A percentile compares a stretch with the other conserved stretches of the same genome.
Conservation (phyloP, 2,329 filamentous ascomycete genomes). For the Teratosphaeria pseudoeucalypti region DNA sequence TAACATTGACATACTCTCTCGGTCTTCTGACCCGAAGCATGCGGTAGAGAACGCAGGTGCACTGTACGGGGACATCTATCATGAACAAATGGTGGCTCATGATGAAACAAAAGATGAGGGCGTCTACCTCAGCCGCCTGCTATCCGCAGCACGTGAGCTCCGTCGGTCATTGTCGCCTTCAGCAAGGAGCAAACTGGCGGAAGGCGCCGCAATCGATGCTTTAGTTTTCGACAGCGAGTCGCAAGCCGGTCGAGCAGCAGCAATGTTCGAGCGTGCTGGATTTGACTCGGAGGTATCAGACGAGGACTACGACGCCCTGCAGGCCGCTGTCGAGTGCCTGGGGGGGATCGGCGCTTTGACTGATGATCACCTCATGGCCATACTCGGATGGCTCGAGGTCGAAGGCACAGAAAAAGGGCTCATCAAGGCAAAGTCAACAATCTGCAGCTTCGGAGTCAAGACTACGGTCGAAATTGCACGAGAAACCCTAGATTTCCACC, state of each 20-base stretch:
- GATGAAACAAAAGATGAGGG: background rate
- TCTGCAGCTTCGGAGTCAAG: constrained; percentile 68
- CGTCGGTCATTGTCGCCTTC: constrained; percentile 12
- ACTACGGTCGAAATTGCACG: constrained; percentile 66
- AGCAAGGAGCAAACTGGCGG: constrained; percentile 31
- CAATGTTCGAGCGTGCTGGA: constrained; percentile 67
- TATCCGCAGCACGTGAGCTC: constrained; percentile 15
- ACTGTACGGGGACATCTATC: constrained; percentile 2
- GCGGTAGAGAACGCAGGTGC: background rate
- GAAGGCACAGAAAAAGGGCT: constrained; percentile 16
- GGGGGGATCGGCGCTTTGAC: constrained; percentile 41
- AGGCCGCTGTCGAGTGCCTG: constrained; percentile 57
- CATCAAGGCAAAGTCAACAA: constrained; percentile 24
- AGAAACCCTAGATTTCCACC: constrained; percentile 64
- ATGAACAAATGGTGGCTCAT: background rate
- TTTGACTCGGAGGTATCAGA: constrained; percentile 73
- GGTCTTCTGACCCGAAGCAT: background rate
- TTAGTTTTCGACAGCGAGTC: background rate
- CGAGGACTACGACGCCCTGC: constrained; percentile 64
- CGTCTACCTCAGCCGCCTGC: constrained; percentile 4
- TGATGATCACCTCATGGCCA: constrained; percentile 42
- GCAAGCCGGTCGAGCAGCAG: constrained; percentile 55
- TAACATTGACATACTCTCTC: constrained; percentile 38
- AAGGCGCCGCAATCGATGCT: constrained; percentile 26
- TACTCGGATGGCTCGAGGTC: constrained; percentile 40